Evolutionary conservation across 257 asterid genomes (phyloP).

Genomic region (Craterostigma plantagineum): DNA sequence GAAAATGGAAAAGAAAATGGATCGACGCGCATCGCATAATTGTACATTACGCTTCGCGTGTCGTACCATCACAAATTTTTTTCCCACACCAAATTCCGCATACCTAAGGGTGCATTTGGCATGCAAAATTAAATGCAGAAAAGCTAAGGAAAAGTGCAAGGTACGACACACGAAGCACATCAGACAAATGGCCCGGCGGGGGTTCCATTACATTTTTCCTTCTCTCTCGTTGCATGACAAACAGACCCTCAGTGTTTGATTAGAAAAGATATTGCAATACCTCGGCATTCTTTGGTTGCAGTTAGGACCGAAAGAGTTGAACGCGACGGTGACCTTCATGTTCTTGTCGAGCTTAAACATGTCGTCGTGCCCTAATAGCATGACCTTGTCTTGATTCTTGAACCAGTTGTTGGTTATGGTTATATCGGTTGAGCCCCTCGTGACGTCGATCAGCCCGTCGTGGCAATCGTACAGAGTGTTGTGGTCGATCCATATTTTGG

Average conservation of each 20-base stretch:
- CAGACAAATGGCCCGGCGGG: too few species aligned
- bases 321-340: conserved; percentile 75
- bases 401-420: conserved; percentile 77
- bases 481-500: conserved; percentile 71
- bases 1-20: too few species aligned
- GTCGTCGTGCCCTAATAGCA: conserved; percentile 74
- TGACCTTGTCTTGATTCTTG: conserved; percentile 52
- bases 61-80: too few species aligned
- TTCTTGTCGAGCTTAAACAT: conserved; percentile 35
- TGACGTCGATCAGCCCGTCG: conserved; percentile 65
- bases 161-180: too few species aligned
- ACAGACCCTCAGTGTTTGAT: not conserved
- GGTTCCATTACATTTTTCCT: too few species aligned
- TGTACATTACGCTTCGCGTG: too few species aligned
- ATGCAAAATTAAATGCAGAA: too few species aligned
- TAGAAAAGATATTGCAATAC: conserved; percentile 9
- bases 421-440: conserved; percentile 60
- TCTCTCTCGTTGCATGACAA: too few species aligned
- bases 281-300: conserved; percentile 85
- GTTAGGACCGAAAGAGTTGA: conserved; percentile 67
- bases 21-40: too few species aligned
- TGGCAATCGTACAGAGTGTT: conserved; percentile 40
- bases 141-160: too few species aligned
- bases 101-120: too few species aligned
- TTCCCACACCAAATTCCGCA: too few species aligned